Evolutionary conservation across 2,329 filamentous ascomycete species (phyloP).

Genomic region (Chaetomiaceae sp.): DNA sequence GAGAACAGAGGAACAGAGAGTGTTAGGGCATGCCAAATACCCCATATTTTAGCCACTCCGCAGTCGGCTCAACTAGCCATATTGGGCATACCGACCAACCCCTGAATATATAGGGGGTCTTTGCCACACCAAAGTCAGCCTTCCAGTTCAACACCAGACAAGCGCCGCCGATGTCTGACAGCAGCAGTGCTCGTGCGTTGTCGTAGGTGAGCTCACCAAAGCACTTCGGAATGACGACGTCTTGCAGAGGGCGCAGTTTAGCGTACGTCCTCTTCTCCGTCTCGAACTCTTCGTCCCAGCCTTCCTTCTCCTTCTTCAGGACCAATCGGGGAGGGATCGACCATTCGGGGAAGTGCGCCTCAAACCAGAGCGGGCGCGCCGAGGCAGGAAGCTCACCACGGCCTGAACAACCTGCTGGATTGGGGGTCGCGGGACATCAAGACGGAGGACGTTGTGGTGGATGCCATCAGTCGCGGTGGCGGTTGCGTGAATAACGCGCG

Average conservation of each 20-base stretch:
- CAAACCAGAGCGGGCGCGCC: background rate
- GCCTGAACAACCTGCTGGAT: background rate
- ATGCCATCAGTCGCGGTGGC: background rate
- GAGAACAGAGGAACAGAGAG: too few species aligned
- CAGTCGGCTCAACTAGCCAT: too few species aligned
- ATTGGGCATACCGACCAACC: too few species aligned
- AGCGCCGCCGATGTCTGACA: constrained; percentile 6
- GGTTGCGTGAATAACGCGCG: background rate
- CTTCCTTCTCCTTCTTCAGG: constrained; percentile 2
- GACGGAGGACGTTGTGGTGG: background rate
- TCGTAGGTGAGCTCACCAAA: background rate
- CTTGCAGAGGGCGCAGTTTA: background rate
- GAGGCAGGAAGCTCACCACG: background rate
- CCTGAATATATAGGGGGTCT: too few species aligned
- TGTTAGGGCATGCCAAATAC: too few species aligned
- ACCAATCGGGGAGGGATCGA: background rate
- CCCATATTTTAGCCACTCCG: too few species aligned
- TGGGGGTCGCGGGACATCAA: background rate
- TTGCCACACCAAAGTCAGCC: too few species aligned
- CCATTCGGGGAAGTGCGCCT: constrained; percentile 1
- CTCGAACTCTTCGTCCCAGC: constrained; percentile 13
- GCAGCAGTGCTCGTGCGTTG: background rate
- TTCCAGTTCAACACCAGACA: too few species aligned
- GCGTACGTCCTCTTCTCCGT: background rate
- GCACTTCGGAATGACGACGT: background rate